A percentile compares a stretch with the other conserved stretches of the same genome.
These are phyloP conservation scores for Sistotremastrum niveocremeum DNA, from an alignment of 768 basidiomycete genomes.

Conservation along the genomic window DNA sequence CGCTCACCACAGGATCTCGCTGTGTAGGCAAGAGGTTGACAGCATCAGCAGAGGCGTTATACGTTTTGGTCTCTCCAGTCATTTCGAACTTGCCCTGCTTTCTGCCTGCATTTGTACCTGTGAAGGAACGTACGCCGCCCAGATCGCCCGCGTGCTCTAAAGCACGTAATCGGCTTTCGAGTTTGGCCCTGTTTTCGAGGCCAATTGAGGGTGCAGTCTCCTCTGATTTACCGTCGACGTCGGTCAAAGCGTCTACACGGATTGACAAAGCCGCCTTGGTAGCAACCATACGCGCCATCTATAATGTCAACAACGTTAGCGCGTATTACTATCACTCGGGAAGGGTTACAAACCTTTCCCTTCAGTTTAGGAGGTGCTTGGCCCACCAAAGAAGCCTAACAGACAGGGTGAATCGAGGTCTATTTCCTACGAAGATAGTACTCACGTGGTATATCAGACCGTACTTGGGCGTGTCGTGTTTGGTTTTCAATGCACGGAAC, in stretches of 20 bases:
- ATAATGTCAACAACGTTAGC: background rate
- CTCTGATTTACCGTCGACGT: conserved; percentile 82
- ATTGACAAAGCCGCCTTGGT: conserved; percentile 96
- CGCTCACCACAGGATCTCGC: conserved; percentile 57
- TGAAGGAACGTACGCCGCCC: conserved; percentile 54
- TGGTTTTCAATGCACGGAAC: conserved; percentile 65
- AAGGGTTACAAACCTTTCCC: conserved; percentile 55
- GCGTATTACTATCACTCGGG: background rate
- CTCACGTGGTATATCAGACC: conserved; percentile 96
- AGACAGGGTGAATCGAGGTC: conserved; percentile 4
- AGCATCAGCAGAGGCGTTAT: conserved; percentile 78
- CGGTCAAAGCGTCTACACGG: conserved; percentile 93
- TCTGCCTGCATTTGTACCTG: conserved; percentile 33
- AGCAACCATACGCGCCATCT: conserved; percentile 99
- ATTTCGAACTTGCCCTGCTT: conserved; percentile 76
- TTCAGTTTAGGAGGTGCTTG: conserved; percentile 97
- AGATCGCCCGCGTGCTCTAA: conserved; percentile 76
- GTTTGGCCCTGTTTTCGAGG: conserved; percentile 84
- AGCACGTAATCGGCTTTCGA: conserved; percentile 84
- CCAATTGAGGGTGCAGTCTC: conserved; percentile 74
- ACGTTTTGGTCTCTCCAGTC: conserved; percentile 63
- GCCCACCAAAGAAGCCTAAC: conserved; percentile 83
- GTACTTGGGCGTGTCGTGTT: conserved; percentile 96
- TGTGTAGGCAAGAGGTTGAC: conserved; percentile 79
- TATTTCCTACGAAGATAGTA: conserved; percentile 4